Evolutionary conservation across 2,329 filamentous ascomycete genomes (phyloP).

Genomic region (Aureobasidium vineae): DNA sequence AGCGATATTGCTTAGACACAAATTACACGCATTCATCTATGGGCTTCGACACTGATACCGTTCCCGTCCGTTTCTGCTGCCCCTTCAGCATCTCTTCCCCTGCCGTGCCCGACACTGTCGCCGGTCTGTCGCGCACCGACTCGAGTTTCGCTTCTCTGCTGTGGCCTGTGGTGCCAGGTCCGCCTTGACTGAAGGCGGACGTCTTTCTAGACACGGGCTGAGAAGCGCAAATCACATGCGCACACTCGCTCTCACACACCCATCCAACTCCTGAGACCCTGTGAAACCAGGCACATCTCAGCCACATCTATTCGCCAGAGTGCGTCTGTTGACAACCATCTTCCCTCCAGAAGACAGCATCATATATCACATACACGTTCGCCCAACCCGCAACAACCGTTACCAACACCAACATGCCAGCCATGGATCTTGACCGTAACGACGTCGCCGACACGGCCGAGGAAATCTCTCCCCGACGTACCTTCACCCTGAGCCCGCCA

Average conservation of each 20-base stretch:
- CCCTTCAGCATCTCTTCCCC: conserved; percentile 5
- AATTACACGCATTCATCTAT: conserved; percentile 16
- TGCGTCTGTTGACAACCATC: neutral
- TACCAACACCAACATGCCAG: conserved; percentile 35
- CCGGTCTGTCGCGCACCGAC: conserved; percentile 35
- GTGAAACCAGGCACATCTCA: neutral
- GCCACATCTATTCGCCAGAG: neutral
- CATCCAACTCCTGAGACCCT: neutral
- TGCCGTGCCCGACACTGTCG: conserved; percentile 12
- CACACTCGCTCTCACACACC: neutral
- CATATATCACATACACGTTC: neutral
- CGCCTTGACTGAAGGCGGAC: conserved; percentile 54
- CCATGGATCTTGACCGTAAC: conserved; percentile 38
- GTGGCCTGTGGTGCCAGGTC: conserved; percentile 49
- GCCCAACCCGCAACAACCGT: neutral
- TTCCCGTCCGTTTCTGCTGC: conserved; percentile 18
- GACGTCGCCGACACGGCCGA: conserved; percentile 33
- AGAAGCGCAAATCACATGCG: conserved; percentile 8
- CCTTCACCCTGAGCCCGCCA: conserved; percentile 31
- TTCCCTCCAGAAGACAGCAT: neutral
- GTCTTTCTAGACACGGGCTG: conserved; percentile 33
- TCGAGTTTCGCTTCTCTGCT: conserved; percentile 50
- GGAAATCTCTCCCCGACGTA: conserved; percentile 36
- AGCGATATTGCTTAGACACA: conserved; percentile 18
- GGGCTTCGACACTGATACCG: conserved; percentile 19